These are phyloP conservation scores for Aspergillus sp. DNA, from an alignment of 2,329 filamentous ascomycete genomes.

Conservation along the genomic window DNA sequence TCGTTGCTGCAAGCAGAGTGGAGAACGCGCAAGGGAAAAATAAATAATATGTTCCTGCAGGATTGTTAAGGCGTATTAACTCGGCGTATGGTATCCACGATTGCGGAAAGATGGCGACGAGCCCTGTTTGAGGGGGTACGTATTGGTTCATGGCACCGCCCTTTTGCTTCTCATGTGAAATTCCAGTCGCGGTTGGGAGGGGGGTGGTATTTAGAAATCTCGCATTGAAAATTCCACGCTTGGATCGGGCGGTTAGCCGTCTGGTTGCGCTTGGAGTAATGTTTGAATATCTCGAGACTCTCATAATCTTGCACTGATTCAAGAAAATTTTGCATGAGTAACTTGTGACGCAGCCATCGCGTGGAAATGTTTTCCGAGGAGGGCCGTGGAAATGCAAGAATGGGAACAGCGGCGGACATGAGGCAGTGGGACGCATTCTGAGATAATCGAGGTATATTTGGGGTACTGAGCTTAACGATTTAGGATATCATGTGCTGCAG, in stretches of 20 bases:
- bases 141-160: slow-evolving; percentile 35
- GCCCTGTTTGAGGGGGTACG: slow-evolving; percentile 45
- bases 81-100: slow-evolving; percentile 58
- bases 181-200: neutral
- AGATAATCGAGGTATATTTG: neutral
- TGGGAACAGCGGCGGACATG: neutral
- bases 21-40: slow-evolving; percentile 55
- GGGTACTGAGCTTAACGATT: neutral
- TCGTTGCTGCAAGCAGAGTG: slow-evolving; percentile 44
- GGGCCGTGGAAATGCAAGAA: neutral
- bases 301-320: neutral
- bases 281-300: neutral
- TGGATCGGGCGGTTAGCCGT: neutral
- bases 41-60: slow-evolving; percentile 53
- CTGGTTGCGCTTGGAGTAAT: neutral
- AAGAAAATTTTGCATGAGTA: neutral
- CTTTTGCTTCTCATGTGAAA: neutral
- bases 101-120: slow-evolving; percentile 47
- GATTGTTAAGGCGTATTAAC: slow-evolving; percentile 54
- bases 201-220: neutral
- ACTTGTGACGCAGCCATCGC: neutral
- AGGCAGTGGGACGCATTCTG: neutral
- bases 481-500: neutral
- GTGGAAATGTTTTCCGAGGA: neutral
- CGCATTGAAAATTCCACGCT: neutral